Evolutionary conservation across 306 rosid genomes (phyloP).

Genomic region (Sicyos baderoa): DNA sequence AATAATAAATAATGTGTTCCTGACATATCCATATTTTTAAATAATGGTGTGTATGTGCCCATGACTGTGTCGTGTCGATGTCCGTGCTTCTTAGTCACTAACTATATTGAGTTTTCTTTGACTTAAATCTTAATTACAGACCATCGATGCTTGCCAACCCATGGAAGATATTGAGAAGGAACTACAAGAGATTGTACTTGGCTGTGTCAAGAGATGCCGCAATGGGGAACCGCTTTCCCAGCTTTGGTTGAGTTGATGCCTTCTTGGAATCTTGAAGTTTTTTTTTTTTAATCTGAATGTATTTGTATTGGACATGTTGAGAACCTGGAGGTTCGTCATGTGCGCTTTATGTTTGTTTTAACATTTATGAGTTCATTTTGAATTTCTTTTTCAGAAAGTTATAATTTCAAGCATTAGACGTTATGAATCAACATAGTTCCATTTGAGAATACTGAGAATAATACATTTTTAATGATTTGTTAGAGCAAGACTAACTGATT

Average conservation of each 20-base stretch:
- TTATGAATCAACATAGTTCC: background rate
- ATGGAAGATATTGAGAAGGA: conserved; percentile 70
- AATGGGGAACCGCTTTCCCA: conserved; percentile 55
- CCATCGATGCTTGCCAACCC: conserved; percentile 60
- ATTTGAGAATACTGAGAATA: too few relatives aligned
- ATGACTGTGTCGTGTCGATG: too few relatives aligned
- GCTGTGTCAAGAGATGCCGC: conserved; percentile 42
- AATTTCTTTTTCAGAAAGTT: background rate
- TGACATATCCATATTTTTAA: too few relatives aligned
- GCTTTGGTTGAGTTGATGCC: conserved; percentile 30
- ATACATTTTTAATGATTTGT: background rate
- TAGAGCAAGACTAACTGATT: conserved; percentile 1
- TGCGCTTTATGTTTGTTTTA: background rate
- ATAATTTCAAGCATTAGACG: background rate
- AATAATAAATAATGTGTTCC: too few relatives aligned
- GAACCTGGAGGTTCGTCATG: background rate
- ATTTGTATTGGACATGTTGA: background rate
- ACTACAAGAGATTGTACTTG: conserved; percentile 45
- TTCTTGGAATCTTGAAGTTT: background rate
- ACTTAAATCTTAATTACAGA: conserved; percentile 35
- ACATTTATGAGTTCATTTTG: background rate
- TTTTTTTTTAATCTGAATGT: background rate
- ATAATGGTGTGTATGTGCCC: too few relatives aligned
- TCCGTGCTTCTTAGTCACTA: too few relatives aligned
- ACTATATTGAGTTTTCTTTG: too few relatives aligned